Evolutionary conservation across 257 asterid genomes (phyloP).

Genomic region (Dorcoceras hygrometricum): DNA sequence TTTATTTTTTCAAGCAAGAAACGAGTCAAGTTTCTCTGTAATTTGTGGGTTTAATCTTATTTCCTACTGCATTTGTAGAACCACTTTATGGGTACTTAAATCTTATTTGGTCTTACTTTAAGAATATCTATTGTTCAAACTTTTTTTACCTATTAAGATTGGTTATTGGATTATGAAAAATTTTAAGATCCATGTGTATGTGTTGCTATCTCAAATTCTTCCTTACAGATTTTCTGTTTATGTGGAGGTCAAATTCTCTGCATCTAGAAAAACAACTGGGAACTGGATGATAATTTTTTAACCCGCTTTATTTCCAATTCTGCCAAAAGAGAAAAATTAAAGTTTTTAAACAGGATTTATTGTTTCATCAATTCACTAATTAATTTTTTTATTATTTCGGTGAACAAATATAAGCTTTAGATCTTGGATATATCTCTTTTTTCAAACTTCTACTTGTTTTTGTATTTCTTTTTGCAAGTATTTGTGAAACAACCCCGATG

Average conservation of each 20-base stretch:
- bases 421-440: not conserved
- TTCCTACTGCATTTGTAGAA: too few relatives aligned
- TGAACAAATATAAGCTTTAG: not conserved
- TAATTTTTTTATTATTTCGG: not conserved
- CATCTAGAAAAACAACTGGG: not conserved
- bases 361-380: not conserved
- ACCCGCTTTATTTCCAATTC: not conserved
- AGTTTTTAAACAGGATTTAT: too few relatives aligned
- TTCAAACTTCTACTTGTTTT: not conserved
- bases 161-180: too few relatives aligned
- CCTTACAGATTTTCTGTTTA: too few relatives aligned
- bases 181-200: not conserved
- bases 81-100: not conserved
- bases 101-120: not conserved
- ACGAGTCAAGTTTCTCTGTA: not conserved
- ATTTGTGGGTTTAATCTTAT: not conserved
- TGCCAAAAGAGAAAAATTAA: not conserved
- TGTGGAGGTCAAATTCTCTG: not conserved
- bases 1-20: not conserved
- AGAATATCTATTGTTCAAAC: not conserved
- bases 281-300: not conserved
- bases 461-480: not conserved
- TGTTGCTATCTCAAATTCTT: not conserved
- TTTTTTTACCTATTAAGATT: not conserved
- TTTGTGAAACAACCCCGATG: too few relatives aligned